Conservation (phyloP, 2,329 filamentous ascomycete genomes). For the Amylocarpus encephaloides region DNA sequence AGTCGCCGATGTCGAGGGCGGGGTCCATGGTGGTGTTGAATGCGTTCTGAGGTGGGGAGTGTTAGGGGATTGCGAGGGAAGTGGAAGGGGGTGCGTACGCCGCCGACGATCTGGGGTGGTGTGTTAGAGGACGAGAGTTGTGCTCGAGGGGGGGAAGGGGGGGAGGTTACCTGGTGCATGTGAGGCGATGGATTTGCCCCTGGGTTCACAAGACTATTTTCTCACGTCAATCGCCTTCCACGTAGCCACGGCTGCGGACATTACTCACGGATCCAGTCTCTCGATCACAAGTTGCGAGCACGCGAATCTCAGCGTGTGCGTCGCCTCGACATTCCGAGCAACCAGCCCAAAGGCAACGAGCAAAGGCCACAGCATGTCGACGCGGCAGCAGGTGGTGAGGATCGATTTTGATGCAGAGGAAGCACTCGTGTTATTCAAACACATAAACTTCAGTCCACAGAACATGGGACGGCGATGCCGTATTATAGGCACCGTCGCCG, state of each 20-base stretch:
- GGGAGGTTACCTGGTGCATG: constrained; percentile 3
- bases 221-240: not conserved
- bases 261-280: constrained; percentile 15
- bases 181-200: constrained; percentile 1
- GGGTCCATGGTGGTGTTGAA: constrained; percentile 5
- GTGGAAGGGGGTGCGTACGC: not conserved
- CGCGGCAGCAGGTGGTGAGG: no score
- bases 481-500: no score
- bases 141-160: not conserved
- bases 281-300: constrained; percentile 19
- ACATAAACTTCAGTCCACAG: no score
- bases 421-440: no score
- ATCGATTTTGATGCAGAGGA: no score
- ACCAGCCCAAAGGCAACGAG: constrained; percentile 4
- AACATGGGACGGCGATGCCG: no score
- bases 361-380: constrained; percentile 2
- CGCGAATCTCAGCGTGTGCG: constrained; percentile 13
- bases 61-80: not conserved
- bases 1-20: not conserved
- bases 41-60: not conserved
- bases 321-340: constrained; percentile 8
- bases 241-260: not conserved
- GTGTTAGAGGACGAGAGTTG: not conserved
- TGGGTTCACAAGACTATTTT: constrained; percentile 2
- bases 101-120: constrained; percentile 1